Percentiles rank a stretch among this genome's conserved stretches.
Evolutionary conservation across 2,329 filamentous ascomycete species (phyloP).

Genomic region (Penicillium sp.): DNA sequence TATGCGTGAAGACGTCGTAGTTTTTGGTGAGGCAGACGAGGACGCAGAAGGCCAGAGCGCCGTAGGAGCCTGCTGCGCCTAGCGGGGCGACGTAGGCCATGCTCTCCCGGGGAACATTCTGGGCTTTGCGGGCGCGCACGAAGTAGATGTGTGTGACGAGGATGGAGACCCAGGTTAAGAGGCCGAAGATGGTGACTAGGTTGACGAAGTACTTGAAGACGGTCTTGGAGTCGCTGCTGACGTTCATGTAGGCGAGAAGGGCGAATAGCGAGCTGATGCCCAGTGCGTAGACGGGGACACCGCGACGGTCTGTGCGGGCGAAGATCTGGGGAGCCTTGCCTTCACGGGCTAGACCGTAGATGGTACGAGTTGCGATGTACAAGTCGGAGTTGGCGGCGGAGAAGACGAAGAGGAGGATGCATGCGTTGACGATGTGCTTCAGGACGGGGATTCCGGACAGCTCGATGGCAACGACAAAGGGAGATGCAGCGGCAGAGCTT

Average conservation of each 20-base stretch:
- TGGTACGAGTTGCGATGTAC: constrained; percentile 67
- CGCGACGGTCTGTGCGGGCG: constrained; percentile 62
- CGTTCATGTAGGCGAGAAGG: constrained; percentile 64
- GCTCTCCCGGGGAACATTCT: constrained; percentile 50
- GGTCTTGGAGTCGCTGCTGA: constrained; percentile 50
- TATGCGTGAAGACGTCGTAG: constrained; percentile 62
- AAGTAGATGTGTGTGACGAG: constrained; percentile 63
- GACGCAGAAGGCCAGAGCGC: constrained; percentile 62
- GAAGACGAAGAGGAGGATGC: constrained; percentile 70
- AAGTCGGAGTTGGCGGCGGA: constrained; percentile 71
- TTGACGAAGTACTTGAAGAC: constrained; percentile 64
- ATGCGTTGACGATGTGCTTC: constrained; percentile 65
- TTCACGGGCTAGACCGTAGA: constrained; percentile 67
- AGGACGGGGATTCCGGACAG: constrained; percentile 58
- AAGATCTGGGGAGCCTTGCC: constrained; percentile 67
- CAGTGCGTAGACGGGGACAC: constrained; percentile 64
- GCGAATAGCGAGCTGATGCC: constrained; percentile 56
- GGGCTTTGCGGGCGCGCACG: constrained; percentile 56
- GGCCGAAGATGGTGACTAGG: constrained; percentile 60
- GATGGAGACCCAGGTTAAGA: constrained; percentile 63
- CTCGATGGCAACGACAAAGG: constrained; percentile 68
- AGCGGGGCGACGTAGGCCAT: constrained; percentile 65
- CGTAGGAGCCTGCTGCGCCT: constrained; percentile 63
- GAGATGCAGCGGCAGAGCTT: constrained; percentile 57
- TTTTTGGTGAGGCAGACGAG: constrained; percentile 78